phyloP scores from a whole-genome alignment of 352 stramenopile species.

The Paralagenidium karlingii region DNA sequence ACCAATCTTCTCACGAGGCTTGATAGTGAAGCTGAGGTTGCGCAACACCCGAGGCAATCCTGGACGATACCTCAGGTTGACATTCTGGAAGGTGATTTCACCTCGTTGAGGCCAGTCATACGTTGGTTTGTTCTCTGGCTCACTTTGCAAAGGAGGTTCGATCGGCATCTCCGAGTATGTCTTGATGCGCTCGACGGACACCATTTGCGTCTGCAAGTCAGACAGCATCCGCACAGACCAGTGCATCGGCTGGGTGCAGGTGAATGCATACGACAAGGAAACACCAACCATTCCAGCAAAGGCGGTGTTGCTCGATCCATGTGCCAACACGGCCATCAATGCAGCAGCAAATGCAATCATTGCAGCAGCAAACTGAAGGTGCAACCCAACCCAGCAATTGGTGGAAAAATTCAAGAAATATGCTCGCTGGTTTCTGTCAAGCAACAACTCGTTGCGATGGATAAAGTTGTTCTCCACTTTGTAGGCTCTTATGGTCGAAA shows the following conservation, averaged over 20 bases:
- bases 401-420: conserved; percentile 86
- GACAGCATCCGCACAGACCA: conserved; percentile 79
- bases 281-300: conserved; percentile 64
- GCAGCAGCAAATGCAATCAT: conserved; percentile 85
- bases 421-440: conserved; percentile 56
- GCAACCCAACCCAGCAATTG: conserved; percentile 93
- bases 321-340: conserved; percentile 61
- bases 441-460: not conserved
- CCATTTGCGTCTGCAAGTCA: conserved; percentile 83
- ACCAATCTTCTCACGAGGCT: conserved; percentile 75
- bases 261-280: conserved; percentile 76
- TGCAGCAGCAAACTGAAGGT: conserved; percentile 78
- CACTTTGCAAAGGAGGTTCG: conserved; percentile 2
- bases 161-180: conserved; percentile 5
- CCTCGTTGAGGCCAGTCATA: conserved; percentile 24
- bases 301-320: too few species aligned
- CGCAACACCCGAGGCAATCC: conserved; percentile 46
- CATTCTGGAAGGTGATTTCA: conserved; percentile 20
- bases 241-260: conserved; percentile 75
- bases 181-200: conserved; percentile 56
- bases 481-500: conserved; percentile 81
- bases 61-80: conserved; percentile 25
- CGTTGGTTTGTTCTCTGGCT: not conserved
- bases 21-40: conserved; percentile 69
- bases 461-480: conserved; percentile 4